These are phyloP conservation scores for Wickerhamiella dianesei DNA, from an alignment of 805 yeast genomes.

Conservation along the genomic window DNA sequence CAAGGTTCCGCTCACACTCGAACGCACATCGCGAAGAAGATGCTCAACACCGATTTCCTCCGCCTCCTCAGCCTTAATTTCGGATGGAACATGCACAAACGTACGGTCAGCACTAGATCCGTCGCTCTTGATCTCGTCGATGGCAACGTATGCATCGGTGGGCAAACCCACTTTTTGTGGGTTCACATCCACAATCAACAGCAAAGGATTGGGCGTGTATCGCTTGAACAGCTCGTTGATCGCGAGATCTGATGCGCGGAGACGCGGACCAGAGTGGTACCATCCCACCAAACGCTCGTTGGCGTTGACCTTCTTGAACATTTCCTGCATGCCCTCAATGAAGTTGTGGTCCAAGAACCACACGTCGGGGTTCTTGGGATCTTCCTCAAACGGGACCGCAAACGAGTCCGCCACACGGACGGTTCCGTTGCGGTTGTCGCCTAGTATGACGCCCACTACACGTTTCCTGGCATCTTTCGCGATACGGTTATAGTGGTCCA, in stretches of 20 bases:
- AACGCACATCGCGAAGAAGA: conserved; percentile 73
- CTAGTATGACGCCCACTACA: conserved; percentile 88
- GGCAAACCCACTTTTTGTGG: conserved; percentile 82
- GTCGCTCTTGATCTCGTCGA: conserved; percentile 92
- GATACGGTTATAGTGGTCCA: conserved; percentile 87
- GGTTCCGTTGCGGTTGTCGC: conserved; percentile 41
- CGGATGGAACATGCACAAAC: conserved; percentile 83
- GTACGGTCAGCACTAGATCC: conserved; percentile 89
- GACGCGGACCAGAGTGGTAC: conserved; percentile 97
- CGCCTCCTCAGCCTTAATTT: conserved; percentile 95
- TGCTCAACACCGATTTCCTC: conserved; percentile 99
- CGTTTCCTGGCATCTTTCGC: conserved; percentile 63
- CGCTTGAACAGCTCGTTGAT: conserved; percentile 82
- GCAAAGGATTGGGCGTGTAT: conserved; percentile 66
- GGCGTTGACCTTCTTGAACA: conserved; percentile 96
- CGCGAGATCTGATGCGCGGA: conserved; percentile 73
- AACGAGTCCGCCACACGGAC: conserved; percentile 80
- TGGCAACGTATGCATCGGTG: conserved; percentile 85
- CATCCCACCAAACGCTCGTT: conserved; percentile 95
- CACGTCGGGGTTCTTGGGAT: conserved; percentile 75
- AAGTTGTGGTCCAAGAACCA: conserved; percentile 97
- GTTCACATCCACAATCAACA: conserved; percentile 83
- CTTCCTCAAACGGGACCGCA: conserved; percentile 98
- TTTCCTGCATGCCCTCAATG: conserved; percentile 90
- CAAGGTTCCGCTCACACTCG: conserved; percentile 84